These are phyloP conservation scores for Serendipita indica DNA, from an alignment of 768 basidiomycete species.

Conservation along the genomic window DNA sequence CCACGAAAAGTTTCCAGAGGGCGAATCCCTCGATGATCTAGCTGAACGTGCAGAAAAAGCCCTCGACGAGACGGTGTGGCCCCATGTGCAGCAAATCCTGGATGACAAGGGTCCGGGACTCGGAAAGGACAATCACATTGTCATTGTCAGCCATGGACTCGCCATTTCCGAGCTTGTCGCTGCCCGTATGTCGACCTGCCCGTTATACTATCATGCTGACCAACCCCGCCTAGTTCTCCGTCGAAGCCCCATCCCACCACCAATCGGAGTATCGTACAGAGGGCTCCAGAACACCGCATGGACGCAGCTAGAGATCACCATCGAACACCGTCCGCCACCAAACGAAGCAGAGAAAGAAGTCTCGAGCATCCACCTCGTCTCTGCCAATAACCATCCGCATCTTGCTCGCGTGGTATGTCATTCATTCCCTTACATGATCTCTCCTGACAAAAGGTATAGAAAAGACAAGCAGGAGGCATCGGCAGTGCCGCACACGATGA, in stretches of 20 bases:
- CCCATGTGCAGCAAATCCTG: slow-evolving; percentile 28
- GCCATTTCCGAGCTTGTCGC: slow-evolving; percentile 36
- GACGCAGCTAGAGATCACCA: neutral
- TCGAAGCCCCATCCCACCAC: neutral
- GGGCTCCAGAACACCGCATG: neutral
- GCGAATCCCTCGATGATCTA: slow-evolving; percentile 58
- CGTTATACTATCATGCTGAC: neutral
- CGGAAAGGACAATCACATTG: slow-evolving; percentile 36
- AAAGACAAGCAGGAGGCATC: slow-evolving; percentile 63
- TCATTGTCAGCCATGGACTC: slow-evolving; percentile 61
- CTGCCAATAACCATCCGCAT: slow-evolving; percentile 44
- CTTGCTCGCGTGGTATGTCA: slow-evolving; percentile 38
- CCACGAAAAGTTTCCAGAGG: slow-evolving; percentile 44
- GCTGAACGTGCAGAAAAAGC: slow-evolving; percentile 36
- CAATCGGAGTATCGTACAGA: neutral
- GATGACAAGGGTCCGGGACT: slow-evolving; percentile 18
- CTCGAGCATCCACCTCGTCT: slow-evolving; percentile 10
- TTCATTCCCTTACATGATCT: neutral
- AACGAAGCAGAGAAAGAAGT: neutral
- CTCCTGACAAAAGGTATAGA: slow-evolving; percentile 21
- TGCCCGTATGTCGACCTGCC: neutral
- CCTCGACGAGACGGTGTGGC: slow-evolving; percentile 38
- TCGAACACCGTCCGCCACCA: neutral
- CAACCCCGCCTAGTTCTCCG: neutral
- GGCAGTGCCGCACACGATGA: slow-evolving; percentile 57